Evolutionary conservation across 441 rosid species (phyloP), one percentile per base, ranked within the genome.

Genomic region (Gossypium gossypioides): DNA sequence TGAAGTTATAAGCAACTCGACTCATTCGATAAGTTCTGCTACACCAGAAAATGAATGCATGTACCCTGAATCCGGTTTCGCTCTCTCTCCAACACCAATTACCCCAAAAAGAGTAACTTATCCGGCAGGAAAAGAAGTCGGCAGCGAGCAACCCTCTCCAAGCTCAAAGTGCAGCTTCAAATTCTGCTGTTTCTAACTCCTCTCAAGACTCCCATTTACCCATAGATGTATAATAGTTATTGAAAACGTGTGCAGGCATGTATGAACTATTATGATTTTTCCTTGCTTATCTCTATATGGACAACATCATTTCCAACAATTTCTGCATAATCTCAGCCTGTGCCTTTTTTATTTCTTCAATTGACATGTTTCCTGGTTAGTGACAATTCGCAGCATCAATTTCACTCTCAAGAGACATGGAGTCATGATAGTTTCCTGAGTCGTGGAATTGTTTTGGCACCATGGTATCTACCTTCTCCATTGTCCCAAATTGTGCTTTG

Each of bases 271-370:
- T 29, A 29, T 40, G 63, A 42, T 34, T 62, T 59, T 24, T 19
- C 69, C 86, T 83, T 82, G 88, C 98, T 83, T 29, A 79, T 72
- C 75, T 78, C 78, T 52, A 69, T 50, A 12, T 64, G 78, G 66
- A 18, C 71, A 80, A 55, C 24, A 73, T 76, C 88, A 67, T 64
- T 77, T n/a, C 74, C 76, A 75, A 89, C 78, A 76, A 87, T 78
- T 82, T 94, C 77, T 87, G 87, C 86, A 85, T 79, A 79, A 94
- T 81, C 85, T 90, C 99, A 78, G 91, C 84, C 59, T 76, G 92
- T 77, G 96, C 91, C 82, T 87, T 78, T n/a, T 87, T 87, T 77
- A 90, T 92, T 77, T 94, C 97, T 57, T 86, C 86, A 16, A 85
- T 57, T 22, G 97, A 82, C 99, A 94, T 94, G 55, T 79, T 72